Evolutionary conservation across 2,329 filamentous ascomycete genomes (phyloP).

Genomic region (Gliomastix tumulicola): DNA sequence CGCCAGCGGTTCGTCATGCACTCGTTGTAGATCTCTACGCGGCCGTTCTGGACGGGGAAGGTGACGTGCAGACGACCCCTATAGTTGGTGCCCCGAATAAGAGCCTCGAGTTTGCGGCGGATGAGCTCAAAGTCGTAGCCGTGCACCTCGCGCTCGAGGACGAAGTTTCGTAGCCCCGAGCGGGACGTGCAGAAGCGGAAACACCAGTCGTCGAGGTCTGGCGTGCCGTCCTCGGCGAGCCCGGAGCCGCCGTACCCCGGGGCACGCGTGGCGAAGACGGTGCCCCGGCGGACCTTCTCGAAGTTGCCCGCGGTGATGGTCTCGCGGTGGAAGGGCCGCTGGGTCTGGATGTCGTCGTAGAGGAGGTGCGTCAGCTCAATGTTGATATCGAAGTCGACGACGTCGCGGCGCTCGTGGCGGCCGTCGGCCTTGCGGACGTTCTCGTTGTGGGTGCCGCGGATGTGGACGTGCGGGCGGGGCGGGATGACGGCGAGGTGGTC

Average conservation of each 20-base stretch:
- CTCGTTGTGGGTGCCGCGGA: slow-evolving; percentile 47
- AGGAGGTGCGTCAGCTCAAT: slow-evolving; percentile 54
- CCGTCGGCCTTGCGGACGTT: slow-evolving; percentile 26
- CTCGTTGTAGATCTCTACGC: slow-evolving; percentile 57
- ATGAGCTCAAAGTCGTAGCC: slow-evolving; percentile 55
- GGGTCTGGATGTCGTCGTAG: slow-evolving; percentile 34
- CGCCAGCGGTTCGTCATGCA: slow-evolving; percentile 59
- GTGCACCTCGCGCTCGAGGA: slow-evolving; percentile 41
- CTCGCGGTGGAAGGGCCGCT: slow-evolving; percentile 13
- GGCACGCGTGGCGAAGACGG: slow-evolving; percentile 44
- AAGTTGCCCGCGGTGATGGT: slow-evolving; percentile 43
- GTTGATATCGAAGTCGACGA: slow-evolving; percentile 53
- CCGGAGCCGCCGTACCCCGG: slow-evolving; percentile 29
- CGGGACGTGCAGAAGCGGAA: slow-evolving; percentile 56
- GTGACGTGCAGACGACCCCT: slow-evolving; percentile 50
- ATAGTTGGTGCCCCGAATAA: slow-evolving; percentile 62
- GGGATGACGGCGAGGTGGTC: slow-evolving; percentile 34
- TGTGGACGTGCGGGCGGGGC: slow-evolving; percentile 43
- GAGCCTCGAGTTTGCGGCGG: slow-evolving; percentile 39
- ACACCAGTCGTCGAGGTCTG: slow-evolving; percentile 53
- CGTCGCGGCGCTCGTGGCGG: slow-evolving; percentile 32
- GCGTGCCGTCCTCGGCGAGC: slow-evolving; percentile 19
- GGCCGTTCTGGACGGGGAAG: slow-evolving; percentile 51
- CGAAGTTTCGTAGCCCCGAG: slow-evolving; percentile 50
- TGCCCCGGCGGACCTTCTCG: slow-evolving; percentile 59